These are phyloP conservation scores for Fusarium pseudonygamai DNA, from an alignment of 2,329 filamentous ascomycete species.

Conservation along the genomic window DNA sequence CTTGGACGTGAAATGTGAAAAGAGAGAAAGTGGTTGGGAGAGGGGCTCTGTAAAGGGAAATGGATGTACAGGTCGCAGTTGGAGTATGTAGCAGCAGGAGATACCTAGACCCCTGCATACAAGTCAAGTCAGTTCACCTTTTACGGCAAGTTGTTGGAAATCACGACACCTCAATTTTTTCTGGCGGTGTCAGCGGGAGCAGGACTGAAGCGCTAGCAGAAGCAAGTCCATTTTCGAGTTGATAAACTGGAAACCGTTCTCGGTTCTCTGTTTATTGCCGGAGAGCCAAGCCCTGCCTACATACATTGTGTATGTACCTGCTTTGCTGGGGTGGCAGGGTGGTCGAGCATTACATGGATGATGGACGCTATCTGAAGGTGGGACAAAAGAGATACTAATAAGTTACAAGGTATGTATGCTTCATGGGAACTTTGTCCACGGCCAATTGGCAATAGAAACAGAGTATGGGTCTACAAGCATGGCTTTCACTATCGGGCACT, in stretches of 20 bases:
- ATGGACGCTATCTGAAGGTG: conserved; percentile 22
- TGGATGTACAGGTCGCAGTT: conserved; percentile 15
- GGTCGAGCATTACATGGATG: neutral
- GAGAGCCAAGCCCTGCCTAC: conserved; percentile 23
- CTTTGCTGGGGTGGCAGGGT: conserved; percentile 18
- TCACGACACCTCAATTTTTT: conserved; percentile 25
- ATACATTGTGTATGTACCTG: neutral
- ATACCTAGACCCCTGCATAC: conserved; percentile 27
- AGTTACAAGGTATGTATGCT: neutral
- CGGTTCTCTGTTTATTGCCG: conserved; percentile 19
- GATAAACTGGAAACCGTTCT: conserved; percentile 2
- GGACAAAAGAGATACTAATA: conserved; percentile 16
- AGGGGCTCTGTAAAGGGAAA: conserved; percentile 31
- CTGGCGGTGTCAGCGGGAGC: conserved; percentile 11
- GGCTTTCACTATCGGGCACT: neutral
- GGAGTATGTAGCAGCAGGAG: neutral
- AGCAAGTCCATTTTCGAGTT: neutral
- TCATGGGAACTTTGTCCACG: conserved; percentile 4
- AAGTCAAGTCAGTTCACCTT: neutral
- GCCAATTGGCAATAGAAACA: conserved; percentile 9
- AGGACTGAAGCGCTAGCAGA: neutral
- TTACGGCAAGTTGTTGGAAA: neutral
- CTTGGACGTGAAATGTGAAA: conserved; percentile 14
- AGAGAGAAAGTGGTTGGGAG: conserved; percentile 34
- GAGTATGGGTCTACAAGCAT: conserved; percentile 28